Evolutionary conservation across 2,329 filamentous ascomycete genomes (phyloP).

Genomic region (Sphaerulina musiva): DNA sequence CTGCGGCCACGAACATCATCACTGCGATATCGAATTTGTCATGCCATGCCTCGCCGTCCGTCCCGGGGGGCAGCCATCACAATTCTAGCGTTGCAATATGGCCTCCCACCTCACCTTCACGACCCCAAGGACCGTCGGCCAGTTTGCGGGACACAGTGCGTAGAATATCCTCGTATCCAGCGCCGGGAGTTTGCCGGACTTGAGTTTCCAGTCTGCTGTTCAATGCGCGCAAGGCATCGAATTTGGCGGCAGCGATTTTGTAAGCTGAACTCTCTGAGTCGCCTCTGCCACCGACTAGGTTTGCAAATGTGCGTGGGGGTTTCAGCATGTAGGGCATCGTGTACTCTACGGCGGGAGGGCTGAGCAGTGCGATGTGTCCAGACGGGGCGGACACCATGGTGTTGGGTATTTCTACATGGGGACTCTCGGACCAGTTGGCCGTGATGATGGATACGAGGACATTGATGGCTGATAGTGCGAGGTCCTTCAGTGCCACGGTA

Average conservation of each 20-base stretch:
- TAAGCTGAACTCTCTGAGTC: conserved; percentile 54
- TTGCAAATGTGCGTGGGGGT: conserved; percentile 51
- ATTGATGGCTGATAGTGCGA: conserved; percentile 49
- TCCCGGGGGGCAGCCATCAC: conserved; percentile 13
- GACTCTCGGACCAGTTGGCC: conserved; percentile 45
- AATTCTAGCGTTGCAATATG: conserved; percentile 43
- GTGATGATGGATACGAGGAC: conserved; percentile 49
- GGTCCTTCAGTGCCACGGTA: conserved; percentile 51
- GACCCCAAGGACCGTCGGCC: conserved; percentile 39
- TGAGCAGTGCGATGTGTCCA: conserved; percentile 48
- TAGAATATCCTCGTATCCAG: conserved; percentile 38
- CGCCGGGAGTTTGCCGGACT: conserved; percentile 26
- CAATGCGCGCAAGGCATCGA: conserved; percentile 50
- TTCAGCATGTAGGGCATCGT: conserved; percentile 53
- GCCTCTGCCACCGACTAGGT: conserved; percentile 52
- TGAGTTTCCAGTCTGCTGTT: conserved; percentile 39
- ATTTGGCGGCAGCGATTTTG: conserved; percentile 52
- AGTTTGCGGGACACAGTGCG: conserved; percentile 38
- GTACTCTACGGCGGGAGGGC: conserved; percentile 45
- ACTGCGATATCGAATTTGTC: too few relatives aligned
- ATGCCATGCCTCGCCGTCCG: too few relatives aligned
- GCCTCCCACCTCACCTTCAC: conserved; percentile 38
- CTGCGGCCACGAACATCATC: too few relatives aligned
- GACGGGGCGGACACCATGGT: conserved; percentile 32
- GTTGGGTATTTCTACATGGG: conserved; percentile 36